phyloP scores from a whole-genome alignment of 306 rosid species.

The Herpetospermum pedunculosum region DNA sequence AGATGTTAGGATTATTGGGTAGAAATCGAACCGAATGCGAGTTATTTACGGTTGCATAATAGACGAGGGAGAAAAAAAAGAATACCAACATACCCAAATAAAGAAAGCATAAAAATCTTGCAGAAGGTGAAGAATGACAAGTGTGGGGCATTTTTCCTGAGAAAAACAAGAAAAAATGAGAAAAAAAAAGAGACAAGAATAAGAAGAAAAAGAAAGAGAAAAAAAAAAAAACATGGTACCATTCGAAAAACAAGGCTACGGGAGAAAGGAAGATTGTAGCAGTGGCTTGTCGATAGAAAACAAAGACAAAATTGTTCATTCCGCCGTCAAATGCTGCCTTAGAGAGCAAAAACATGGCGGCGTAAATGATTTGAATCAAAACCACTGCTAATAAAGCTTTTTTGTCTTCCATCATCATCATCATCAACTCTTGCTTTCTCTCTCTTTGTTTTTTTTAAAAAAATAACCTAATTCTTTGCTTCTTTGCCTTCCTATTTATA shows the following conservation, averaged over 20 bases:
- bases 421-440: no score
- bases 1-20: no score
- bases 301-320: constrained; percentile 63
- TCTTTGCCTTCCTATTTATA: no score
- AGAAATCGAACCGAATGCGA: no score
- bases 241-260: constrained; percentile 37
- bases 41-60: no score
- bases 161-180: background rate
- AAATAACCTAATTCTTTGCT: no score
- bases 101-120: constrained; percentile 58
- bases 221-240: constrained; percentile 22
- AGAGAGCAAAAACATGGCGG: constrained; percentile 23
- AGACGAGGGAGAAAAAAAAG: background rate
- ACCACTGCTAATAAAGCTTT: constrained; percentile 30
- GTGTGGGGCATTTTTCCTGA: constrained; percentile 64
- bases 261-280: constrained; percentile 50
- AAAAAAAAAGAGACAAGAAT: background rate
- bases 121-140: constrained; percentile 43
- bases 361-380: constrained; percentile 46
- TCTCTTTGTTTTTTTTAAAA: no score
- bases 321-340: constrained; percentile 61
- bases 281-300: constrained; percentile 58
- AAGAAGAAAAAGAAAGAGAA: background rate
- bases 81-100: constrained; percentile 51
- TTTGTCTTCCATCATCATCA: constrained; percentile 15